Base-by-base conservation (phyloP, 2,329 filamentous ascomycete genomes). In the Epichloe coenophiala region DNA sequence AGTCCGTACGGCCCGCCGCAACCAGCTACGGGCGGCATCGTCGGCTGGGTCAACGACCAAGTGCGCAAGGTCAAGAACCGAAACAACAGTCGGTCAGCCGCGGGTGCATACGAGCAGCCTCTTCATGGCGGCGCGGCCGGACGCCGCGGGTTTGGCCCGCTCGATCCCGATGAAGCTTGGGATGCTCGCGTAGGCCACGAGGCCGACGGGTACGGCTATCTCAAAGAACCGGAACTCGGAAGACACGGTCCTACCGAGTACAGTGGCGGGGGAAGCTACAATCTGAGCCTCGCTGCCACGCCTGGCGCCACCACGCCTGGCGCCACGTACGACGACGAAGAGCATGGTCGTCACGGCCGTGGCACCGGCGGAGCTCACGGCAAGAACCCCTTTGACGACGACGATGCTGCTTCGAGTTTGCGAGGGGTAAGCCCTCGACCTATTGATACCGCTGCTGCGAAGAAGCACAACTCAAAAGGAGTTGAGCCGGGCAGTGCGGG, bases 131-230 rank as follows among this genome's bases (percentile, higher is more conserved):
- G 65, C 47, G 65, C 65, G 51, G 68, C 69, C 45, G 69, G 71
- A 50, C 72, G 74, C 50, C 67, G 77, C 49, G 80, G 80, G 21
- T 83, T 85, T 63, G 80, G 82, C 2, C 73, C 81, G 4, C 75
- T 88, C 44, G 88, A 93, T 60, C 86, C 86, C 1, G 88, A 94
- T 63, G 86, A 90, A 61, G 86, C 87, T 2, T 95, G 88, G 88
- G 87, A 93, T 68, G 69, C 86, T 55, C 74, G 86, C 53, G 86
- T 94, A 5, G 86, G 85, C 52, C 75, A 81, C 58, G 86, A 90
- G 65, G 79, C 83, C 19, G 81, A 84, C 61, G 69, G 67, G 13
- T 81, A 83, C 62, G 78, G 77, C 21, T 87, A 87, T 65, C 84
- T 87, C 61, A 86, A 91, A 63, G 85, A 88, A 68, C 80, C 86